Conservation (phyloP, 306 rosid genomes). For the Gleditsia sinensis region DNA sequence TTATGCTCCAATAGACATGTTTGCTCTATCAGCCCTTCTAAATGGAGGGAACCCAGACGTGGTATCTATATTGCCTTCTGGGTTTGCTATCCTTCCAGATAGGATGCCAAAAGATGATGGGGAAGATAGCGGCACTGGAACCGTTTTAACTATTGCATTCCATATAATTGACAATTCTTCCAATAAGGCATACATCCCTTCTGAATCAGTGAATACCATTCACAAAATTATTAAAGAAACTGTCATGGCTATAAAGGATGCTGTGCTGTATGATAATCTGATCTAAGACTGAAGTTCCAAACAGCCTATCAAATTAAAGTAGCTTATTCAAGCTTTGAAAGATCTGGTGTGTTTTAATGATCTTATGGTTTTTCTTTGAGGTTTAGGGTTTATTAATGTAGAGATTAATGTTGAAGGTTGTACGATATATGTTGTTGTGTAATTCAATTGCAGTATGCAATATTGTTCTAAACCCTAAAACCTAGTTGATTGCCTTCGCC, state of each 20-base stretch:
- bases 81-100: conserved; percentile 61
- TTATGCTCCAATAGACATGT: conserved; percentile 52
- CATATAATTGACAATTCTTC: conserved; percentile 33
- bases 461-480: no score
- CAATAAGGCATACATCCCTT: neutral
- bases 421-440: no score
- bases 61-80: conserved; percentile 52
- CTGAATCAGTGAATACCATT: conserved; percentile 31
- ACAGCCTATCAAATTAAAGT: no score
- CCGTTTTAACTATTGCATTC: conserved; percentile 53
- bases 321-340: no score
- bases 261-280: conserved; percentile 2
- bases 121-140: conserved; percentile 23
- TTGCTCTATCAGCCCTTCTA: conserved; percentile 30
- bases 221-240: conserved; percentile 34
- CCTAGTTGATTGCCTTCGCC: conserved; percentile 50
- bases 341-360: no score
- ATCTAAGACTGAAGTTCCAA: neutral
- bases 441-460: no score
- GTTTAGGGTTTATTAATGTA: no score
- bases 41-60: conserved; percentile 47
- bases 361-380: no score
- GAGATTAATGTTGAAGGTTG: no score
- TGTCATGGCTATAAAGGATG: conserved; percentile 34
- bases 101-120: neutral